phyloP scores from a whole-genome alignment of 306 rosid genomes.

The Lupinus albus region DNA sequence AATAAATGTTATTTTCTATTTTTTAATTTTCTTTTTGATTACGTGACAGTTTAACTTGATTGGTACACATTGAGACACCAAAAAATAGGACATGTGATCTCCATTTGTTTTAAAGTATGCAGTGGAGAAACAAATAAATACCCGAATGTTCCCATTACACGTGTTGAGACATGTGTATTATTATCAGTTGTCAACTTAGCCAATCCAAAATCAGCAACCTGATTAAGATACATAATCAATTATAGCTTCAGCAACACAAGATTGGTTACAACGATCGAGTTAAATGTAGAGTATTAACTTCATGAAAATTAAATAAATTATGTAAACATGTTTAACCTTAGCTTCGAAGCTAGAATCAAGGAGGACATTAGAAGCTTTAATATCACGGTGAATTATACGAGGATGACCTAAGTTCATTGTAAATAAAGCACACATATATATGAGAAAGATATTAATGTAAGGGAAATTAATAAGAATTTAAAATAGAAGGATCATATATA shows the following conservation, averaged over 20 bases:
- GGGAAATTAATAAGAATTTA: not conserved
- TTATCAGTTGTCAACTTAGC: constrained; percentile 71
- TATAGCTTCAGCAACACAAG: not conserved
- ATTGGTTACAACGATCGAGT: not conserved
- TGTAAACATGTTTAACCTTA: constrained; percentile 50
- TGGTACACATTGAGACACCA: no score
- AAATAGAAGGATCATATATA: not conserved
- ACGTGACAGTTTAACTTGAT: no score
- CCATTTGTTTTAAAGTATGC: no score
- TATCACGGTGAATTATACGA: constrained; percentile 73
- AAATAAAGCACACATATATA: not conserved
- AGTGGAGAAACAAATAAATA: constrained; percentile 29
- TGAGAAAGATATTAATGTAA: not conserved
- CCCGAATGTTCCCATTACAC: constrained; percentile 91
- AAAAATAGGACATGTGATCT: no score
- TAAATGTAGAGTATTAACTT: not conserved
- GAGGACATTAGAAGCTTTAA: constrained; percentile 74
- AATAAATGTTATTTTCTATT: no score
- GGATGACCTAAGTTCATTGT: constrained; percentile 57
- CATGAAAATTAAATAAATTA: no score
- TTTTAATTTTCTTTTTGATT: no score
- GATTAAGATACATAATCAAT: constrained; percentile 3
- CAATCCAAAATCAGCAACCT: constrained; percentile 88
- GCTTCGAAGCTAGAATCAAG: constrained; percentile 73
- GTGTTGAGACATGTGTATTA: constrained; percentile 76